These are phyloP conservation scores for Suhomyces vadensis DNA, from an alignment of 805 yeast species.

Conservation along the genomic window DNA sequence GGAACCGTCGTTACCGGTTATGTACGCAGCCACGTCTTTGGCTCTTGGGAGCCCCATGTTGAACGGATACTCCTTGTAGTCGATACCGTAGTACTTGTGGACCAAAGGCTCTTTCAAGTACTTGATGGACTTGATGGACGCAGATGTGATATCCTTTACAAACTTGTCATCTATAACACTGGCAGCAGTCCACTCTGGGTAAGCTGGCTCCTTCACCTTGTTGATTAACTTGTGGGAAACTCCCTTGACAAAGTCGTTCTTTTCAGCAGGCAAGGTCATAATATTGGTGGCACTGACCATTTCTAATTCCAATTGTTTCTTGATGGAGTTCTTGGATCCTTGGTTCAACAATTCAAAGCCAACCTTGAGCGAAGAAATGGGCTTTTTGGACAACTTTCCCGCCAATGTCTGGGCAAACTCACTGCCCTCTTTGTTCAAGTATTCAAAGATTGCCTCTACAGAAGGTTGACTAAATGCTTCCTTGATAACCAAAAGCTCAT, in stretches of 20 bases:
- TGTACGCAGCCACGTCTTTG: conserved; percentile 58
- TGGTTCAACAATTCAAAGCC: conserved; percentile 66
- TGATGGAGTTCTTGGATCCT: conserved; percentile 58
- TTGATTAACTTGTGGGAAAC: conserved; percentile 63
- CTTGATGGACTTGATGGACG: conserved; percentile 24
- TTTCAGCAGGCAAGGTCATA: conserved; percentile 56
- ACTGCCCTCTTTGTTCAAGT: conserved; percentile 54
- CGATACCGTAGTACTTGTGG: conserved; percentile 39
- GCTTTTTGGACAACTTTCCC: conserved; percentile 60
- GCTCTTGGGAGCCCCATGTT: conserved; percentile 81
- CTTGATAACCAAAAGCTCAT: conserved; percentile 66
- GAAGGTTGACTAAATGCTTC: conserved; percentile 56
- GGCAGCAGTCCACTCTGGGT: conserved; percentile 42
- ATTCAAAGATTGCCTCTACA: conserved; percentile 56
- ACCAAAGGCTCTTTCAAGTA: conserved; percentile 38
- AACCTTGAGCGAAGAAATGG: conserved; percentile 77
- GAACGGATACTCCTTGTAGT: conserved; percentile 52
- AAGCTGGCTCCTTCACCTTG: conserved; percentile 59
- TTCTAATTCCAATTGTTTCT: conserved; percentile 70
- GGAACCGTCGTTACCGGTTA: conserved; percentile 69
- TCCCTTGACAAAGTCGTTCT: conserved; percentile 64
- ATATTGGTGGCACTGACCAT: conserved; percentile 70
- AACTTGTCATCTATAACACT: conserved; percentile 14
- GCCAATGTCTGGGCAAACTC: conserved; percentile 65
- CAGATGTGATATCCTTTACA: conserved; percentile 19